Evolutionary conservation across 306 rosid genomes (phyloP), one percentile per base, ranked within the genome.

Genomic region (Dryas drummondii): DNA sequence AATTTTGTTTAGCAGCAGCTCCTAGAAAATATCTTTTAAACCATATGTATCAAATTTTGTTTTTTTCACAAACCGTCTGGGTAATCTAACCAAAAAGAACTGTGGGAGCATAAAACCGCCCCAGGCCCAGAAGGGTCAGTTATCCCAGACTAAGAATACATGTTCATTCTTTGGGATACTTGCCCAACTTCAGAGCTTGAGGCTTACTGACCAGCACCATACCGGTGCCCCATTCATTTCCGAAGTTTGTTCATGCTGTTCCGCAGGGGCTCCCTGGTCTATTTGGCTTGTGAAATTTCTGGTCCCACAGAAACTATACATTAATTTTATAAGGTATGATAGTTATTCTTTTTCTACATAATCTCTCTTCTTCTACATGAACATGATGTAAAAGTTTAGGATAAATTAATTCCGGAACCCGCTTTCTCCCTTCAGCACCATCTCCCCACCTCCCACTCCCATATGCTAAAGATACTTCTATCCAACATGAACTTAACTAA

Each of bases 1-100:
- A 9, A 13, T 63, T 63, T 9, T 40, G 49, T 47, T 19, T 26
- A 41, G 8, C 1, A 68, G 32, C 59, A 85, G 48, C 76, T 59
- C 73, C 73, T 0, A 48, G 67, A n/a, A 4, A 22, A 75, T 72
- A 66, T 19, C 13, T 0, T 40, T 69, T 27, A 69, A 8, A 14
- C 26, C 5, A 40, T 69, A 13, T 4, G 47, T 7, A 40, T 58
- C 11, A 22, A 22, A 19, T 58, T 5, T 32, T 32, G 37, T 32
- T 58, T 58, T 58, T 58, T 58, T 11, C 22, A 17, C 9, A 32
- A n/a, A 47, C 53, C n/a, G 14, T 61, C 12, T 7, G 41, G 12
- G 17, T 14, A 55, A 53, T 10, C 7, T 55, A 17, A 42, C 52
- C 26, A 7, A 49, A 27, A 44, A 42, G 6, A 42, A 37, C 37